Percentiles rank a stretch among this genome's conserved stretches.
Conservation (phyloP, 2,329 filamentous ascomycete species). For the Colletotrichum sp. region DNA sequence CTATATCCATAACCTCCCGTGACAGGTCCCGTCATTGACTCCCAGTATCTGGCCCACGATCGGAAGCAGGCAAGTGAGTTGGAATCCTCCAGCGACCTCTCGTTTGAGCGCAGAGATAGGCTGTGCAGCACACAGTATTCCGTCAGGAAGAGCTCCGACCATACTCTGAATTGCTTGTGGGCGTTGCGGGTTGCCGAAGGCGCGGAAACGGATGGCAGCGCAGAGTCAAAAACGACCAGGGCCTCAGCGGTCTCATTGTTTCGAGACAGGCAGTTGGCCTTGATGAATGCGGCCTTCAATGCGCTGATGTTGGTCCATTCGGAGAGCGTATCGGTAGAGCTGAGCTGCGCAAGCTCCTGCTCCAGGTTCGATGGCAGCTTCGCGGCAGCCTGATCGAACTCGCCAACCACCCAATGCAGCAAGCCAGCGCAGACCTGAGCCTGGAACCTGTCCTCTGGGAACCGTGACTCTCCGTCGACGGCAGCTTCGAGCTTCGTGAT, state of each 20-base stretch:
- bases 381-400: conserved; percentile 66
- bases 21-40: conserved; percentile 49
- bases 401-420: conserved; percentile 79
- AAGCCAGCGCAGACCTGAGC: conserved; percentile 84
- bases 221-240: conserved; percentile 68
- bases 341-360: conserved; percentile 56
- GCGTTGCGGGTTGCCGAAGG: conserved; percentile 56
- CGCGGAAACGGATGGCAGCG: conserved; percentile 65
- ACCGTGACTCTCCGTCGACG: conserved; percentile 61
- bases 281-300: conserved; percentile 79
- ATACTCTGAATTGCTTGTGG: conserved; percentile 72
- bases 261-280: conserved; percentile 66
- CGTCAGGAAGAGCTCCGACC: conserved; percentile 79
- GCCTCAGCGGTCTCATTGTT: conserved; percentile 60
- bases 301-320: conserved; percentile 86
- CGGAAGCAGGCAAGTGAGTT: conserved; percentile 63
- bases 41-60: conserved; percentile 75
- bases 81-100: conserved; percentile 54
- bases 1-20: conserved; percentile 63
- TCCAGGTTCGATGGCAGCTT: conserved; percentile 69
- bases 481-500: conserved; percentile 58
- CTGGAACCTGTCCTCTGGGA: conserved; percentile 71
- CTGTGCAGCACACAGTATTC: conserved; percentile 75
- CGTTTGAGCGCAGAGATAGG: conserved; percentile 57
- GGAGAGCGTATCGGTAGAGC: conserved; percentile 57